These are phyloP conservation scores for Aspergillus sp. DNA, from an alignment of 2,329 filamentous ascomycete genomes.

Conservation along the genomic window DNA sequence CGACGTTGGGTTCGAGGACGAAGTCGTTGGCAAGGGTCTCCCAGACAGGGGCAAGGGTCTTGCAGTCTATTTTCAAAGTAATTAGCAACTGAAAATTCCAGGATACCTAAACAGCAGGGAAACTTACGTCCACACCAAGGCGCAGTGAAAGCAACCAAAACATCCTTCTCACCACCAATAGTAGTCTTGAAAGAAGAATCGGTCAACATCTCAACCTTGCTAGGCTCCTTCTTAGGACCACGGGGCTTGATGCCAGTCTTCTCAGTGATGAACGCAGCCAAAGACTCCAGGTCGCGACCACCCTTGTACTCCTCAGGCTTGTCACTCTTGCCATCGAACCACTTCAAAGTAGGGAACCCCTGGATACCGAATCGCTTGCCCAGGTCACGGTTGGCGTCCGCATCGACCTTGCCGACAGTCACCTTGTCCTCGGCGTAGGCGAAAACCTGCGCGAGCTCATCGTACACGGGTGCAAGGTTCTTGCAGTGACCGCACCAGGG, in stretches of 20 bases:
- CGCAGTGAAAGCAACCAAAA: conserved; percentile 93
- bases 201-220: conserved; percentile 72
- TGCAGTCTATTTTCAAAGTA: conserved; percentile 69
- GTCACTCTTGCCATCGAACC: conserved; percentile 91
- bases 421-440: conserved; percentile 70
- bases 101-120: conserved; percentile 2
- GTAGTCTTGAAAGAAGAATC: conserved; percentile 72
- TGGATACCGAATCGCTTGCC: conserved; percentile 84
- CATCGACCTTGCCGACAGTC: conserved; percentile 92
- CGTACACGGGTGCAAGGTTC: conserved; percentile 88
- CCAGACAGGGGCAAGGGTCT: conserved; percentile 84
- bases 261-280: conserved; percentile 74
- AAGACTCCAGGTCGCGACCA: conserved; percentile 80
- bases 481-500: conserved; percentile 99
- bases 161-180: conserved; percentile 80
- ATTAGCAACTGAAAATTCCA: conserved; percentile 6
- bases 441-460: conserved; percentile 76
- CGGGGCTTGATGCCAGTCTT: conserved; percentile 83
- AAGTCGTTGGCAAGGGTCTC: conserved; percentile 82
- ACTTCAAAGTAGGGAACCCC: conserved; percentile 96
- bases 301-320: conserved; percentile 80
- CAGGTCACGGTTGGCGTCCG: conserved; percentile 78
- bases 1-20: conserved; percentile 67
- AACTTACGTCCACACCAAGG: conserved; percentile 97
- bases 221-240: conserved; percentile 58